Evolutionary conservation across 148 eudicot genomes (phyloP).

Genomic region (Silene conica): DNA sequence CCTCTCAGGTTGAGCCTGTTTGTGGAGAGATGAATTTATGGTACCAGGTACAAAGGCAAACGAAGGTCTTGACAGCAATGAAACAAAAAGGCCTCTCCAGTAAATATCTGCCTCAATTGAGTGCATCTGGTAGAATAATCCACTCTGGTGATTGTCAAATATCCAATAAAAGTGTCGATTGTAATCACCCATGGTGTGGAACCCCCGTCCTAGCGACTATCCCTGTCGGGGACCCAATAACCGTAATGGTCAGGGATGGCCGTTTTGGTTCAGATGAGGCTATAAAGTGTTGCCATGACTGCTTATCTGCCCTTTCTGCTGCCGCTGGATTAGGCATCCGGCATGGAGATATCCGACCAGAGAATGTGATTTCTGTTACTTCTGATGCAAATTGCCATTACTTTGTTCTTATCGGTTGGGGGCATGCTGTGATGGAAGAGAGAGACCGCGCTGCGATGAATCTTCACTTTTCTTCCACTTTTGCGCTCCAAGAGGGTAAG

Average conservation of each 20-base stretch:
- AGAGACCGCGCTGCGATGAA: slow-evolving; percentile 88
- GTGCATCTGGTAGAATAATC: slow-evolving; percentile 67
- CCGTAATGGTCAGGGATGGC: slow-evolving; percentile 51
- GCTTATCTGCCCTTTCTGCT: slow-evolving; percentile 71
- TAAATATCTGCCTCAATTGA: slow-evolving; percentile 69
- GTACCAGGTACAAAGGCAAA: slow-evolving; percentile 98
- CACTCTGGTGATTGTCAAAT: slow-evolving; percentile 66
- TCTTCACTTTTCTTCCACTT: slow-evolving; percentile 87
- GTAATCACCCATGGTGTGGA: slow-evolving; percentile 81
- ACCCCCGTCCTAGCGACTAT: slow-evolving; percentile 78
- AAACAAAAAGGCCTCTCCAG: slow-evolving; percentile 72
- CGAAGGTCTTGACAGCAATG: slow-evolving; percentile 79
- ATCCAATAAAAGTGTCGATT: slow-evolving; percentile 54
- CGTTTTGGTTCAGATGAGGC: slow-evolving; percentile 62
- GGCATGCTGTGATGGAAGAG: slow-evolving; percentile 90
- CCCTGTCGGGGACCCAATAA: slow-evolving; percentile 70
- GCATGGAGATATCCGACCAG: slow-evolving; percentile 90
- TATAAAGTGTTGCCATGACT: slow-evolving; percentile 90
- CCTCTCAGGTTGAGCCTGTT: slow-evolving; percentile 83
- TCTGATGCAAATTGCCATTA: slow-evolving; percentile 47
- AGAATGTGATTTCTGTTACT: slow-evolving; percentile 60
- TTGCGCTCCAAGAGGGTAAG: slow-evolving; percentile 87
- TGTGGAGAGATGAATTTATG: slow-evolving; percentile 91
- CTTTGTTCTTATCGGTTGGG: slow-evolving; percentile 83
- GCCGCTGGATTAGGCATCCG: slow-evolving; percentile 61